Percentiles rank a stretch among this genome's conserved stretches.
Evolutionary conservation across 106 monocot genomes (phyloP).

Genomic region (Phalaenopsis aphrodite): DNA sequence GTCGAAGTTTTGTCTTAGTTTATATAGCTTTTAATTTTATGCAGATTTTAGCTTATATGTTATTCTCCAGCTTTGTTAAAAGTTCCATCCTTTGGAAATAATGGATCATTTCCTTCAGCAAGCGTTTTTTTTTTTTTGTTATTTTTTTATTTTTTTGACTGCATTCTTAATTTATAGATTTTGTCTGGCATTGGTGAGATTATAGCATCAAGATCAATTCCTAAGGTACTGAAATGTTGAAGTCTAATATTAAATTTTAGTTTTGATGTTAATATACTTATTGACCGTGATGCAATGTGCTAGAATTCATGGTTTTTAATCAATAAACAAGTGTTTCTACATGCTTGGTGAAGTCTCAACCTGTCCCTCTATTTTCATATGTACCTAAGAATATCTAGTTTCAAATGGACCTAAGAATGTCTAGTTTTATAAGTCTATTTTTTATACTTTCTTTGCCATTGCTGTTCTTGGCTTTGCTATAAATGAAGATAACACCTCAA

Average conservation of each 20-base stretch:
- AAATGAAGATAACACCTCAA: too few relatives aligned
- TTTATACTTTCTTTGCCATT: background rate
- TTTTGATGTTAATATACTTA: background rate
- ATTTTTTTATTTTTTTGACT: background rate
- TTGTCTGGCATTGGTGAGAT: conserved; percentile 65
- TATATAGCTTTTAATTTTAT: background rate
- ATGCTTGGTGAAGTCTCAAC: background rate
- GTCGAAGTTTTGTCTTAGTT: too few relatives aligned
- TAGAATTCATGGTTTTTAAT: background rate
- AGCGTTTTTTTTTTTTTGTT: too few relatives aligned
- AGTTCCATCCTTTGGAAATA: background rate
- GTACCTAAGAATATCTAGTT: background rate
- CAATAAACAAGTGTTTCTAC: background rate
- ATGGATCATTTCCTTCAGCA: background rate
- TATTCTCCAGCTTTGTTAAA: background rate
- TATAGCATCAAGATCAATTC: conserved; percentile 66
- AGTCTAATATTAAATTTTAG: background rate
- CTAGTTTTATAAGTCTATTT: background rate
- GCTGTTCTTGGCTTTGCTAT: background rate
- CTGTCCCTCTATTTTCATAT: background rate
- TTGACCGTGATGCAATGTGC: background rate
- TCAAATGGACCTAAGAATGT: background rate
- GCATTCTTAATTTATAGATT: conserved; percentile 36
- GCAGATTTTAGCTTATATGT: background rate
- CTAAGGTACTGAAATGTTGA: conserved; percentile 40